A percentile compares a stretch with the other conserved stretches of the same genome.
Evolutionary conservation across 108 stramenopile species (phyloP).

Genomic region (Nannochloropsis granulata): DNA sequence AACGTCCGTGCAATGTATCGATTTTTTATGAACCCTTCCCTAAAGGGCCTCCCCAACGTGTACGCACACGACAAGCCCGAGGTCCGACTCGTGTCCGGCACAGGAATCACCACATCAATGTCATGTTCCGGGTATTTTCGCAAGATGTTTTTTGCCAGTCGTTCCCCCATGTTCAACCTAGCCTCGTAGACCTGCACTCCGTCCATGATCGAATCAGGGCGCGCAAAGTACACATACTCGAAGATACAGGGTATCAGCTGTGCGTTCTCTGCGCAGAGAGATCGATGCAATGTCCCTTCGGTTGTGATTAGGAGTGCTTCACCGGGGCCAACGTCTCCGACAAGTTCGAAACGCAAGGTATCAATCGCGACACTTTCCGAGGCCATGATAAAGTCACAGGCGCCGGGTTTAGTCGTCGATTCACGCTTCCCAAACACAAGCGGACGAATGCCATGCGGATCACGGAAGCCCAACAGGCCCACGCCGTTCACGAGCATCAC

Average conservation of each 20-base stretch:
- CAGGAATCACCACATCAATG: conserved; percentile 95
- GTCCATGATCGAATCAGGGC: conserved; percentile 97
- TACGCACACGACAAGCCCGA: conserved; percentile 67
- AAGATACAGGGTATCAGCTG: conserved; percentile 80
- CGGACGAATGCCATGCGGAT: conserved; percentile 93
- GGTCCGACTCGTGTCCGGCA: conserved; percentile 91
- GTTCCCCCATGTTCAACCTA: conserved; percentile 89
- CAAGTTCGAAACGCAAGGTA: conserved; percentile 75
- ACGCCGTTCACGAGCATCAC: conserved; percentile 82
- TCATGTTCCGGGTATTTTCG: conserved; percentile 74
- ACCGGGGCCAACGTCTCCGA: conserved; percentile 79
- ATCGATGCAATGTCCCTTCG: conserved; percentile 29
- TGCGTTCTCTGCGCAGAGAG: conserved; percentile 17
- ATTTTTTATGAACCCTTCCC: conserved; percentile 98
- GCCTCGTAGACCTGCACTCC: conserved; percentile 89
- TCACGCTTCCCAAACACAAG: conserved; percentile 15
- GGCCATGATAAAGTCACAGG: conserved; percentile 61
- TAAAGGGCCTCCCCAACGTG: conserved; percentile 61
- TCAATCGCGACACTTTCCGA: conserved; percentile 96
- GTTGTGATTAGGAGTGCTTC: conserved; percentile 76
- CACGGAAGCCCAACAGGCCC: conserved; percentile 87
- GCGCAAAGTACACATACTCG: conserved; percentile 99
- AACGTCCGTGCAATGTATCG: conserved; percentile 97
- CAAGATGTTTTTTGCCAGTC: conserved; percentile 68
- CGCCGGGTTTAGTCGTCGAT: neutral